A percentile compares a stretch with the other conserved stretches of the same genome.
These are phyloP conservation scores for Blastobotrys apis DNA, from an alignment of 1,139 yeast genomes.

Conservation along the genomic window DNA sequence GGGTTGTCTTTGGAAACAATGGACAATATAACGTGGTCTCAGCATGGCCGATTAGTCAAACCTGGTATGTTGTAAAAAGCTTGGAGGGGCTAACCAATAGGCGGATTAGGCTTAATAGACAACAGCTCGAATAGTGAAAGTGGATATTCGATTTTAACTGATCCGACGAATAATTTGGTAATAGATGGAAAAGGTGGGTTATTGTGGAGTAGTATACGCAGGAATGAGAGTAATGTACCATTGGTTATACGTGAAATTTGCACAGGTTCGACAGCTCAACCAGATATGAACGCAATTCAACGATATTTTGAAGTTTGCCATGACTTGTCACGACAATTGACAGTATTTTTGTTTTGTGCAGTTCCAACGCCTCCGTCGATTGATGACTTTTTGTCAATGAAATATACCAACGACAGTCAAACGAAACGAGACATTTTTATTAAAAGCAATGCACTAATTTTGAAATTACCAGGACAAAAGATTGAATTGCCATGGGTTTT, in stretches of 20 bases:
- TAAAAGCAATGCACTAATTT: background rate
- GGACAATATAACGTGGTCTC: constrained; percentile 6
- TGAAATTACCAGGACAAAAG: background rate
- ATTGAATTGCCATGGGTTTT: constrained; percentile 6
- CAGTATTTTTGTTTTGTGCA: constrained; percentile 3
- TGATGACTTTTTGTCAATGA: constrained; percentile 1
- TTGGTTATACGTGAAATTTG: constrained; percentile 3
- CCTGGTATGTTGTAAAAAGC: too few species aligned
- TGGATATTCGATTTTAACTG: constrained; percentile 9
- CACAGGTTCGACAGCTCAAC: background rate
- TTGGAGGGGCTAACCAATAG: too few species aligned
- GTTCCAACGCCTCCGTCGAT: background rate
- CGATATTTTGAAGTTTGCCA: constrained; percentile 9
- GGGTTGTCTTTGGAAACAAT: constrained; percentile 1
- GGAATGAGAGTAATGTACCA: background rate
- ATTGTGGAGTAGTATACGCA: constrained; percentile 5
- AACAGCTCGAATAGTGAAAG: background rate
- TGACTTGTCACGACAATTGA: constrained; percentile 3
- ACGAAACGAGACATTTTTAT: background rate
- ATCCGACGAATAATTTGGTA: constrained; percentile 1
- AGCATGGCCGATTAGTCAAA: too few species aligned
- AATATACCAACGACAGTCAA: background rate
- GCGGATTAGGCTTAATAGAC: too few species aligned
- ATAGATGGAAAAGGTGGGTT: background rate
- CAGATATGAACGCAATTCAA: background rate